Evolutionary conservation across 2,329 filamentous ascomycete species (phyloP).

Genomic region (Fusarium coicis): DNA sequence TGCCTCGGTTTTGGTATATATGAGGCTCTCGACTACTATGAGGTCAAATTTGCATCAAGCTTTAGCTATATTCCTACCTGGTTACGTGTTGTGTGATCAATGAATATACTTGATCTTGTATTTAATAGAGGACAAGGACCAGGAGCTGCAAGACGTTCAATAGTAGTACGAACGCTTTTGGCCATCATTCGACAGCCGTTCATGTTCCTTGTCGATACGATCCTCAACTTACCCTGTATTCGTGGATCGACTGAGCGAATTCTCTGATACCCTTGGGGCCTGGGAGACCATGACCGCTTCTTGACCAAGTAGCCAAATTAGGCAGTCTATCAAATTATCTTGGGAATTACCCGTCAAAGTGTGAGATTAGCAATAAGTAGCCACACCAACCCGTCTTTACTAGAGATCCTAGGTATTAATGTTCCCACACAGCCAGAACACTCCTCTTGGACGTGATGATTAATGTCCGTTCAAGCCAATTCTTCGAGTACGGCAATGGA

Average conservation of each 20-base stretch:
- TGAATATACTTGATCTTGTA: neutral
- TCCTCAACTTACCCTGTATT: neutral
- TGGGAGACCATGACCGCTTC: neutral
- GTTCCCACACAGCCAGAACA: too few species aligned
- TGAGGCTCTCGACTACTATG: neutral
- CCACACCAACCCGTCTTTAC: neutral
- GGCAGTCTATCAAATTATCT: neutral
- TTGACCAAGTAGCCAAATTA: neutral
- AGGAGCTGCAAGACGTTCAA: too few species aligned
- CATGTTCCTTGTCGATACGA: neutral
- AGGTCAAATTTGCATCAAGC: neutral
- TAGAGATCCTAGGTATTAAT: neutral
- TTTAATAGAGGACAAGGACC: too few species aligned
- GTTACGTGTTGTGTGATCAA: too few species aligned
- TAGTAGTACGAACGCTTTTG: neutral
- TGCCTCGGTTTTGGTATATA: neutral
- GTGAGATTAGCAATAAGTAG: neutral
- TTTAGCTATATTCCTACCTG: neutral
- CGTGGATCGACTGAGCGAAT: too few species aligned
- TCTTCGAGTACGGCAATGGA: neutral
- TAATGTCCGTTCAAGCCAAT: neutral
- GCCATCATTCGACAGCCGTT: neutral
- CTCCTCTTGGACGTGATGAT: neutral
- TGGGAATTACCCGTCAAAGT: too few species aligned
- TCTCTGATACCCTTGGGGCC: neutral